Base-by-base conservation (phyloP, 768 basidiomycete species). In the Rhodotorula babjevae region DNA sequence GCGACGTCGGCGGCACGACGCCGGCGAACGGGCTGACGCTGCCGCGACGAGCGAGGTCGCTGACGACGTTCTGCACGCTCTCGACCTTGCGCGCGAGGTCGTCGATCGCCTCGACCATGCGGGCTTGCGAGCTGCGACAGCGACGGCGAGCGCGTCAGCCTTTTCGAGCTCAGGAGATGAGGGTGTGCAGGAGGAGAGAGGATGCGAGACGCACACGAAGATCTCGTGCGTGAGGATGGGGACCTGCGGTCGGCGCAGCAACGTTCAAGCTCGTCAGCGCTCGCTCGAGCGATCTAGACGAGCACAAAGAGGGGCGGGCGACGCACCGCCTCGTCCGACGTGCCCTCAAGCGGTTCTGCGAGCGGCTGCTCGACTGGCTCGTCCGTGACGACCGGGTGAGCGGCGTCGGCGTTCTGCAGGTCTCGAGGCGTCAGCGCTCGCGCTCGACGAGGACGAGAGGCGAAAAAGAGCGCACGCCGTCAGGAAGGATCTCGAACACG, bases 41-140 rank as follows among this genome's bases (percentile, higher is more conserved):
- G 6, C 55, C 62, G 23, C 72, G 62, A 11, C 60, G 42, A 1
- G 40, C 62, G 25, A 60, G 19, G 47, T 44, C 23, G 60, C 47
- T 46, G 52, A 60, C 44, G 33, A 61, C 23, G 61, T 47, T 40
- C n/a, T 67, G 59, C 8, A 76, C 40, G 14, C 50, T 61, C 61
- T 78, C 78, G 31, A 78, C 66, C 49, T 68, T 68, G 40, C 66
- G 63, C 16, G 78, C 61, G n/a, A 78, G 69, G n/a, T 73, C 72
- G 60, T 76, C 78, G 68, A 78, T 77, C 18, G 74, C 72, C 50
- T 77, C 72, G 46, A 77, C 63, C 74, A 78, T 77, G 23, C 65
- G 59, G 29, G 71, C 66, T 63, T 78, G 78, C 29, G 74, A 74
- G 25, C 70, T 71, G 49, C 3, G 19, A 14, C 47, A 19, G 10